phyloP scores from a whole-genome alignment of 2,329 filamentous ascomycete species.

The Macrophomina pseudophaseolina region DNA sequence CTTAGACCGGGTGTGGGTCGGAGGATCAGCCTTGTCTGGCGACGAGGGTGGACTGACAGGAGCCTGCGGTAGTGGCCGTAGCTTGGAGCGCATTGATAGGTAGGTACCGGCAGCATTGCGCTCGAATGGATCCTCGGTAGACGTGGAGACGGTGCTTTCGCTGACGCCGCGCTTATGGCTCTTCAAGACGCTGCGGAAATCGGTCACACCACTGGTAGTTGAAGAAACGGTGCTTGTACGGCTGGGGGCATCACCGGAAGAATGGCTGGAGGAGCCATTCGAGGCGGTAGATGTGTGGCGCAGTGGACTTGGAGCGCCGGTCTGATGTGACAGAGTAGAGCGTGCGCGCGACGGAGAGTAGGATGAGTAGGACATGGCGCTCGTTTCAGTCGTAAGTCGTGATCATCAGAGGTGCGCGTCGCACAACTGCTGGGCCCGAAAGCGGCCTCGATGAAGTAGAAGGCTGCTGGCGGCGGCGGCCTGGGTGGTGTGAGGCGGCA shows the following conservation, averaged over 20 bases:
- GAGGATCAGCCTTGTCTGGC: slow-evolving; percentile 34
- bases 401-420: slow-evolving; percentile 26
- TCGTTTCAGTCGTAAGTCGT: slow-evolving; percentile 27
- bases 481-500: not conserved
- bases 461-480: not conserved
- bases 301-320: slow-evolving; percentile 50
- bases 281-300: slow-evolving; percentile 74
- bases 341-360: slow-evolving; percentile 42
- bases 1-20: slow-evolving; percentile 39
- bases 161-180: slow-evolving; percentile 77
- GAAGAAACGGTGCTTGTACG: slow-evolving; percentile 75
- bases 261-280: slow-evolving; percentile 62
- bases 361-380: slow-evolving; percentile 43
- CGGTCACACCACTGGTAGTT: slow-evolving; percentile 71
- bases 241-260: slow-evolving; percentile 52
- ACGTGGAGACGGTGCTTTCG: slow-evolving; percentile 62
- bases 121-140: slow-evolving; percentile 51
- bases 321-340: slow-evolving; percentile 43
- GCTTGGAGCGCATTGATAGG: slow-evolving; percentile 59
- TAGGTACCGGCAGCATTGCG: slow-evolving; percentile 67
- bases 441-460: not conserved
- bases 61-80: slow-evolving; percentile 59
- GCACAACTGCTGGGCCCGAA: slow-evolving; percentile 17
- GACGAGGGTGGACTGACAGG: slow-evolving; percentile 38
- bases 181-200: slow-evolving; percentile 50